Evolutionary conservation across 2,329 filamentous ascomycete species (phyloP).

Genomic region (Cladosporium colombiae): DNA sequence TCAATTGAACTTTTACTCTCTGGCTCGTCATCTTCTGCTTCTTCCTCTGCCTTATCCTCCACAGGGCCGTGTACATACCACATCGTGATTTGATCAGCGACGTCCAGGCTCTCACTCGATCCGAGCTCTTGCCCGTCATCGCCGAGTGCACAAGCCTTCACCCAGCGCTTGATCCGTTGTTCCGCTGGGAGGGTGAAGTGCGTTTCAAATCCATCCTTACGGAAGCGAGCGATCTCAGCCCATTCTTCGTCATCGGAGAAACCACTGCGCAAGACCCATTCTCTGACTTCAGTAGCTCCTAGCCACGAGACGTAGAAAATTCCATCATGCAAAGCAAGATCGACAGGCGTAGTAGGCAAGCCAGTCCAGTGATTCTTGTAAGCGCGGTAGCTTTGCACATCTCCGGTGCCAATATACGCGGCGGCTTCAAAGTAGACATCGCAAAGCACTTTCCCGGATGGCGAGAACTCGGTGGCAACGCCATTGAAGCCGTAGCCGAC

Average conservation of each 20-base stretch:
- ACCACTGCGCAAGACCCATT: slow-evolving; percentile 50
- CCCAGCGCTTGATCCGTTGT: slow-evolving; percentile 27
- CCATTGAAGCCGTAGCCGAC: slow-evolving; percentile 56
- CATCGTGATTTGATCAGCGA: slow-evolving; percentile 20
- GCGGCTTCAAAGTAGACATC: slow-evolving; percentile 48
- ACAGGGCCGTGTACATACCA: slow-evolving; percentile 14
- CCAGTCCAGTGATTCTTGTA: slow-evolving; percentile 54
- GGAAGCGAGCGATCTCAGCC: slow-evolving; percentile 26
- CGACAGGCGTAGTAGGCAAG: slow-evolving; percentile 30
- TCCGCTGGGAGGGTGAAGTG: slow-evolving; percentile 26
- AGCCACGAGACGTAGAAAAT: slow-evolving; percentile 58
- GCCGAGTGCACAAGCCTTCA: slow-evolving; percentile 35
- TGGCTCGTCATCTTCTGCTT: background rate
- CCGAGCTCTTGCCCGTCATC: slow-evolving; percentile 24
- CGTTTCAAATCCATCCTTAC: slow-evolving; percentile 45
- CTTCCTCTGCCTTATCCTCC: background rate
- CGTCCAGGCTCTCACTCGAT: slow-evolving; percentile 22
- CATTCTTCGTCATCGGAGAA: slow-evolving; percentile 7
- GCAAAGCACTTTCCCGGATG: slow-evolving; percentile 52
- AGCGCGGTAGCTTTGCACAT: slow-evolving; percentile 53
- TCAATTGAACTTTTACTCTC: background rate
- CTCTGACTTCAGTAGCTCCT: slow-evolving; percentile 47
- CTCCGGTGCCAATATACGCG: slow-evolving; percentile 38
- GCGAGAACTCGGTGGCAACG: slow-evolving; percentile 43
- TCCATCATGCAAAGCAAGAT: slow-evolving; percentile 28